These are phyloP conservation scores for Citrus medica DNA, from an alignment of 345 rosid species.

Conservation along the genomic window DNA sequence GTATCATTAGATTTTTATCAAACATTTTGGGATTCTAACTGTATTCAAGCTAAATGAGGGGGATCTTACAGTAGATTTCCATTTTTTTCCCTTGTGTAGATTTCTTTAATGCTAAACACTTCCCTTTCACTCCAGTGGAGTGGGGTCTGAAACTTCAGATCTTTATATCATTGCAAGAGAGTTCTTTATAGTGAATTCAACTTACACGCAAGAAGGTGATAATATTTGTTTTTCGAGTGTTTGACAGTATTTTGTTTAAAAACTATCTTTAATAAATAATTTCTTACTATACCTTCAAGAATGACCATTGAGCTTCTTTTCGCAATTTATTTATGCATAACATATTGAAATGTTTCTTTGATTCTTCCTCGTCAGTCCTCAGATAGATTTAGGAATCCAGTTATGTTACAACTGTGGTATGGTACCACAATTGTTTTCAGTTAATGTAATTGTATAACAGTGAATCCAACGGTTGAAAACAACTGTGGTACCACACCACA, in stretches of 20 bases:
- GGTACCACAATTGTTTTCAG: rapidly evolving
- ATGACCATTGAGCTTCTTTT: not conserved
- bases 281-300: not conserved
- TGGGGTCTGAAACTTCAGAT: too few relatives aligned
- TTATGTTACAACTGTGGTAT: too few relatives aligned
- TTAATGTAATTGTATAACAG: too few relatives aligned
- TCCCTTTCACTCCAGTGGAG: not conserved
- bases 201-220: too few relatives aligned
- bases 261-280: too few relatives aligned
- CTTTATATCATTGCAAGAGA: too few relatives aligned
- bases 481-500: too few relatives aligned
- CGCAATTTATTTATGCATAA: not conserved
- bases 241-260: too few relatives aligned
- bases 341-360: not conserved
- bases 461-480: too few relatives aligned
- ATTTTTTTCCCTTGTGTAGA: not conserved
- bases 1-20: not conserved
- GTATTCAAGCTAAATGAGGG: not conserved
- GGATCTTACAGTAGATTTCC: not conserved
- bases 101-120: not conserved
- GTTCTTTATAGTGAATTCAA: too few relatives aligned
- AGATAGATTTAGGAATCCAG: too few relatives aligned
- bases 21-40: not conserved
- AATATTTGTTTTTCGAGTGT: too few relatives aligned
- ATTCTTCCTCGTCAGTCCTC: not conserved